Base-by-base conservation (phyloP, 2,329 filamentous ascomycete species). In the Xylariomycetidae sp. region DNA sequence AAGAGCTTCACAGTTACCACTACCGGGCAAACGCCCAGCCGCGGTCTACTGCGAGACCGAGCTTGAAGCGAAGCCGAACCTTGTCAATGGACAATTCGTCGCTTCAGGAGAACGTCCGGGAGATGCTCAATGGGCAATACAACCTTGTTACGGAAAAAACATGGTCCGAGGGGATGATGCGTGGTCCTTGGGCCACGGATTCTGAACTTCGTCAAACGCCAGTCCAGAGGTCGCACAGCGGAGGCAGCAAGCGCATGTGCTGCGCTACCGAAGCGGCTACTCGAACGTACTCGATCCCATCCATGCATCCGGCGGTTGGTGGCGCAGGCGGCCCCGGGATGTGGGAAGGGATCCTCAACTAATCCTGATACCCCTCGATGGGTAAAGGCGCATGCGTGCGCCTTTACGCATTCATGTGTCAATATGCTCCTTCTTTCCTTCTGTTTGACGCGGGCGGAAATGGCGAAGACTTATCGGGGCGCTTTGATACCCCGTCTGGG, bases 81-180 rank as follows among this genome's bases (percentile, higher is more conserved):
- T 48, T 61, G 6, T 81, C 76, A 10, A 65, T 73, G 35, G 78
- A 83, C 37, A 62, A 67, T 37, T 59, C 65, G n/a, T 59, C 65
- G n/a, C 63, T 80, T 7, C 79, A 84, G 50, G 76, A 82, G 39
- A 79, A 81, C 38, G 79, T 85, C 9, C 76, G 79, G 34, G 72
- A 78, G 32, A 65, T 84, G 46, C 62, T 85, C 18, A 56, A 34
- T 42, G 52, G 57, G 39, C 54, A 50, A 25, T 49, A 50, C 20
- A 44, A 44, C 29, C 38, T 40, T 56, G 53, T 57, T 56, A 47
- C 56, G 46, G 48, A 60, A 52, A 38, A 59, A 50, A 52, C 53
- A 45, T 53, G 50, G 42, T 35, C 61, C 46, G 39, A 57, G 46
- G 37, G 55, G 46, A 56, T 67, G 57, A 49, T 64, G 19, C 57